Base-by-base conservation (phyloP, 106 monocot species). In the Gastrodia elata region DNA sequence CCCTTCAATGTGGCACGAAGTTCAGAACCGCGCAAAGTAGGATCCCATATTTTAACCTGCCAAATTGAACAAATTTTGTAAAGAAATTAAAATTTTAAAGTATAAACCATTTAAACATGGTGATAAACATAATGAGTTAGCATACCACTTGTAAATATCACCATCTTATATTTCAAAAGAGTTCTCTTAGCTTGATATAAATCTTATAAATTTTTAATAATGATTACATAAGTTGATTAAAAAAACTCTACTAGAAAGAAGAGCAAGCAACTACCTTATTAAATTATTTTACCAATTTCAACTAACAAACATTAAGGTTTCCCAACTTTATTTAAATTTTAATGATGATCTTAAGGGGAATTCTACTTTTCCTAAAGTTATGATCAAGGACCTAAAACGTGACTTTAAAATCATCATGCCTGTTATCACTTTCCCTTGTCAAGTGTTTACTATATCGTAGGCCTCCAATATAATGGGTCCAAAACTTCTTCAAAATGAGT, bases 41-140 rank as follows among this genome's bases (percentile, higher is more conserved):
- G 91, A 91, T 91, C 87, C 91, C 91, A 91, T 37, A 91, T 77
- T 83, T 85, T 91, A 76, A 91, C 87, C 91, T 91, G 84, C 65
- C 65, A 44, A 70, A 70, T 56, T 68, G 1, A n/a, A 80, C 32
- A 69, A 39, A 30, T 32, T 33, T 32, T 61, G 11, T 61, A 27
- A 61, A 30, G 61, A 30, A 30, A 27, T 52, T 61, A 14, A 61
- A 13, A 32, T 32, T 61, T 32, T 28, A 32, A 61, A 61, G 30
- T 61, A 1, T 32, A 61, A 13, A 32, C 14, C 14, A 32, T 20
- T 55, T 4, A 27, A 27, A 28, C n/a, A 27, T 59, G 6, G 28
- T 27, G 59, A 8, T 2, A 2, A 25, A 59, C n/a, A n/a, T n/a
- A n/a, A n/a, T n/a, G n/a, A 59, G 59, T 27, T 59, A 57, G 27